Conservation (phyloP, 2,329 filamentous ascomycete species). For the Trichoderma sp. region DNA sequence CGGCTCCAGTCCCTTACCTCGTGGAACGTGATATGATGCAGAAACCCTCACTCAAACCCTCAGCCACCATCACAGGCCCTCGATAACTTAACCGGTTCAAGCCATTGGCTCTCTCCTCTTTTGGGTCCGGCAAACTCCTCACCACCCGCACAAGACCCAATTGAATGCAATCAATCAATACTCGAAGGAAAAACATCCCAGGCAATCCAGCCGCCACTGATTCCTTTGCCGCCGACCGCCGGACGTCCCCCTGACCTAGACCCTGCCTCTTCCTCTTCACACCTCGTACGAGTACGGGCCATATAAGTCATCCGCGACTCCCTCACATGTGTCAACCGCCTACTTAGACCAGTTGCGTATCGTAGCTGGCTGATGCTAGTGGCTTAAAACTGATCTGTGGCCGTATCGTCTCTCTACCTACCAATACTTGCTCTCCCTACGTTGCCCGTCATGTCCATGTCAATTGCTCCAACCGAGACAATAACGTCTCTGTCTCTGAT, state of each 20-base stretch:
- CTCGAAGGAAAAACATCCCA: neutral
- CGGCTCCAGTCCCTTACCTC: conserved; percentile 2
- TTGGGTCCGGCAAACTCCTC: neutral
- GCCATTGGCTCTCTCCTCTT: neutral
- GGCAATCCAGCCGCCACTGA: conserved; percentile 8
- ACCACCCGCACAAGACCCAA: neutral
- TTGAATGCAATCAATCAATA: neutral
- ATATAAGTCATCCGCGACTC: neutral
- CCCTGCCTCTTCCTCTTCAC: neutral
- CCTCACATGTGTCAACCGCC: neutral
- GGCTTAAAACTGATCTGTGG: neutral
- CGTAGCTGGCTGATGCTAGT: neutral
- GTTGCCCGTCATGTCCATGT: conserved; percentile 28
- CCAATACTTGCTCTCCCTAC: neutral
- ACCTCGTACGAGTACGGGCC: neutral
- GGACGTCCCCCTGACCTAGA: conserved; percentile 16
- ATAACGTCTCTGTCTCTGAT: conserved; percentile 24
- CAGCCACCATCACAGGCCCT: neutral
- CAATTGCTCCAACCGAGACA: conserved; percentile 31
- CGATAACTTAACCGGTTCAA: neutral
- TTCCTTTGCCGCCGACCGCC: conserved; percentile 16
- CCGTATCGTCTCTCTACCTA: neutral
- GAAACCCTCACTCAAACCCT: neutral
- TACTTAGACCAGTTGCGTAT: neutral
- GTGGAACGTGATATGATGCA: conserved; percentile 11